phyloP scores from a whole-genome alignment of 2,329 filamentous ascomycete species.

The Alternaria angustiovoidea region DNA sequence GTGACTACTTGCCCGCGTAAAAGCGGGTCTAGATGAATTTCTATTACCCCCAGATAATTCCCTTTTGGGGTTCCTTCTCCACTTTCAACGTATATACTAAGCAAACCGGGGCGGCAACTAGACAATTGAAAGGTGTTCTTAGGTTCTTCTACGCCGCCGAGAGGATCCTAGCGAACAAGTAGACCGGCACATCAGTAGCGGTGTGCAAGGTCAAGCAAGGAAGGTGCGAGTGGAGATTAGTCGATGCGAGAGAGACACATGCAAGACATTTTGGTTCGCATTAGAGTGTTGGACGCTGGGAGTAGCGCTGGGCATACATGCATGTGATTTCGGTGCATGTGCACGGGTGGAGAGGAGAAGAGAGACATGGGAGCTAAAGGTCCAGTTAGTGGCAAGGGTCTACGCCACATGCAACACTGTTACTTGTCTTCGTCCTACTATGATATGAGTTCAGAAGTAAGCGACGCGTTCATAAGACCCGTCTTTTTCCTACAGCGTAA shows the following conservation, averaged over 20 bases:
- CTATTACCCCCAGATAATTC: constrained; percentile 9
- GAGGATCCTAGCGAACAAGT: neutral
- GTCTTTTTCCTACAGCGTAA: too few species aligned
- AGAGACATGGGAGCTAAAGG: neutral
- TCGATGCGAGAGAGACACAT: neutral
- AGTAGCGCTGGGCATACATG: neutral
- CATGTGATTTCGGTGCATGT: neutral
- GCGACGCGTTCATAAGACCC: too few species aligned
- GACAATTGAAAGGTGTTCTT: neutral
- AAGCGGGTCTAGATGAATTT: neutral
- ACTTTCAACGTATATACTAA: neutral
- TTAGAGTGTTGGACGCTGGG: neutral
- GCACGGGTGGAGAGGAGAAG: neutral
- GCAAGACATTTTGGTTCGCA: neutral
- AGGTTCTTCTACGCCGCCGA: neutral
- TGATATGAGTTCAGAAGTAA: too few species aligned
- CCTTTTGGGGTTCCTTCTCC: neutral
- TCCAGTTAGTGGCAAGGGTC: neutral
- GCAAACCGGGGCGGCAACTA: neutral
- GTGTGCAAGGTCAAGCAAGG: neutral
- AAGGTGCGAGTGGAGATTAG: neutral
- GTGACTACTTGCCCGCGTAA: neutral
- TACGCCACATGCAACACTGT: too few species aligned
- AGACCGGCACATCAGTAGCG: constrained; percentile 1
- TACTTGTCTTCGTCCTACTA: neutral